phyloP scores from a whole-genome alignment of 75 land plant genomes.

The Cryptomeria japonica region DNA sequence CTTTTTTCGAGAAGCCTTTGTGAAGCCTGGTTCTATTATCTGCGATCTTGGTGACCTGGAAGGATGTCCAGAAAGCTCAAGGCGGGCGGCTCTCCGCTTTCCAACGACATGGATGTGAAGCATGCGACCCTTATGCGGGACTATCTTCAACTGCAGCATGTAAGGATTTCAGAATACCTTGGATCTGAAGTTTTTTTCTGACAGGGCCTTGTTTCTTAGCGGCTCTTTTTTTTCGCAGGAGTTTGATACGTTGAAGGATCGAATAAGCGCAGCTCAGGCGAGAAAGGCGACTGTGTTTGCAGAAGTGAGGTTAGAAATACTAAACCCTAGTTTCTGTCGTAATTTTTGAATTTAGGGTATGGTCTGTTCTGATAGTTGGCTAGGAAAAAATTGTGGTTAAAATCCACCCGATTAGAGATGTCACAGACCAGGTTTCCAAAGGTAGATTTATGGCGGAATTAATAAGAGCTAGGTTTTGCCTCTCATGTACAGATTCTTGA shows the following conservation, averaged over 20 bases:
- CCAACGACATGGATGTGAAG: background rate
- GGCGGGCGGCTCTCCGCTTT: background rate
- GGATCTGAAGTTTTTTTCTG: background rate
- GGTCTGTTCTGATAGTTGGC: background rate
- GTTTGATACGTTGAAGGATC: background rate
- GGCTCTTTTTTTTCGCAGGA: background rate
- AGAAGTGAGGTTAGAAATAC: constrained; percentile 10
- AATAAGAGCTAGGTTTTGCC: background rate
- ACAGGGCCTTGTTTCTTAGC: background rate
- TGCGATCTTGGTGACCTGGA: background rate
- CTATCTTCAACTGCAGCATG: background rate
- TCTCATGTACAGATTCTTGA: background rate
- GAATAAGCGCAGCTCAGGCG: background rate
- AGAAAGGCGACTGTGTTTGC: background rate
- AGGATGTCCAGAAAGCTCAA: background rate
- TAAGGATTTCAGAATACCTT: background rate
- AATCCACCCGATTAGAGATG: background rate
- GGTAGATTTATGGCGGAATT: background rate
- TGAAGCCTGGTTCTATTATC: background rate
- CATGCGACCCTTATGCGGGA: constrained; percentile 7
- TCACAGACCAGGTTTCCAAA: too few species aligned
- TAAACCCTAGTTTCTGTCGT: background rate
- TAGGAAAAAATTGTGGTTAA: background rate
- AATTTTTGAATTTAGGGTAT: background rate
- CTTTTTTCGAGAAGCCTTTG: background rate